Percentiles rank a stretch among this genome's conserved stretches.
Conservation (phyloP, 768 basidiomycete genomes). For the Xerocomus brunneocitrinus region DNA sequence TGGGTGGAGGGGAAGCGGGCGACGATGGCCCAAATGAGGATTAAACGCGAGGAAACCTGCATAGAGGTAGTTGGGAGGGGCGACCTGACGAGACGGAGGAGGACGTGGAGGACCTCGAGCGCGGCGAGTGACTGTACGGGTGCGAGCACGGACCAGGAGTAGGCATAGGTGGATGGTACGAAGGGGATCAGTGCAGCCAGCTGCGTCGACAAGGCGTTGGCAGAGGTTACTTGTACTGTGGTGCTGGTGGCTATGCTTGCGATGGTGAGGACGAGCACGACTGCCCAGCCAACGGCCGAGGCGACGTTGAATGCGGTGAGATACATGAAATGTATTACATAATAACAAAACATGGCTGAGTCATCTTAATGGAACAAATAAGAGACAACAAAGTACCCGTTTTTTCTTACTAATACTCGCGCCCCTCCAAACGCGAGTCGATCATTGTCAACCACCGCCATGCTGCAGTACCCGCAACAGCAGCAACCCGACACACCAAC, state of each 20-base stretch:
- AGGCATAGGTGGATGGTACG: conserved; percentile 44
- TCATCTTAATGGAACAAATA: conserved; percentile 16
- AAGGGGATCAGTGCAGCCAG: conserved; percentile 29
- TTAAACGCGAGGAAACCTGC: conserved; percentile 79
- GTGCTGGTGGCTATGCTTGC: conserved; percentile 33
- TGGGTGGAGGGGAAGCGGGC: conserved; percentile 43
- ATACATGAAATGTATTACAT: conserved; percentile 39
- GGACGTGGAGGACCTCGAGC: conserved; percentile 79
- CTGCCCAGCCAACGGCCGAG: conserved; percentile 71
- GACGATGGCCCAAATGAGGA: conserved; percentile 80
- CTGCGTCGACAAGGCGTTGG: conserved; percentile 35
- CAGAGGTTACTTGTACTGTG: conserved; percentile 27
- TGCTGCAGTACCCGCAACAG: conserved; percentile 28
- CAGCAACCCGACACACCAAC: conserved; percentile 18
- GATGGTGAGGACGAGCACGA: conserved; percentile 57
- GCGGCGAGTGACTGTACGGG: conserved; percentile 80
- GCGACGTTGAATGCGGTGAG: conserved; percentile 74
- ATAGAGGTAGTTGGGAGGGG: conserved; percentile 68
- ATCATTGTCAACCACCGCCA: conserved; percentile 24
- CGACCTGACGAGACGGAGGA: conserved; percentile 75
- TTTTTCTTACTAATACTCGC: conserved; percentile 38
- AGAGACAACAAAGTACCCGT: conserved; percentile 16
- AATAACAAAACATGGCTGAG: conserved; percentile 9
- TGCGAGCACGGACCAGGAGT: conserved; percentile 56
- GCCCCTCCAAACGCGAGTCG: conserved; percentile 31